A percentile compares a stretch with the other conserved stretches of the same genome.
phyloP scores from a whole-genome alignment of 108 stramenopile genomes.

The Conticribra guillardii region DNA sequence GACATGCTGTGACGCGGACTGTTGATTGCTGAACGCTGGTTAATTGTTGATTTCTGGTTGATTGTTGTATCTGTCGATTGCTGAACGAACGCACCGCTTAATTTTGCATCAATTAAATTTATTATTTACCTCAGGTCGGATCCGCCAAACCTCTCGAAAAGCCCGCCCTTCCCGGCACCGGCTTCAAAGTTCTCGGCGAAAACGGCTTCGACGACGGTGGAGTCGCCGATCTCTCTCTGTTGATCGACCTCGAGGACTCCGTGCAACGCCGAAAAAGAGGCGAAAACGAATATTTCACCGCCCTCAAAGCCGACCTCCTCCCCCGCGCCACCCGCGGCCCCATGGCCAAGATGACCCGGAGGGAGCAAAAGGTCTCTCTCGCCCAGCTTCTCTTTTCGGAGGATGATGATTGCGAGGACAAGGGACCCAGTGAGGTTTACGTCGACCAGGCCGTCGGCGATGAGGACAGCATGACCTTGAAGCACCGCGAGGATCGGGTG shows the following conservation, averaged over 20 bases:
- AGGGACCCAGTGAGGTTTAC: slow-evolving; percentile 87
- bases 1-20: too few species aligned
- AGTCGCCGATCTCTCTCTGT: slow-evolving; percentile 87
- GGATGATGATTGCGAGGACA: slow-evolving; percentile 82
- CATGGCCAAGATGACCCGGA: slow-evolving; percentile 72
- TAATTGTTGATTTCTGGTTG: too few species aligned
- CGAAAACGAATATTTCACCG: slow-evolving; percentile 80
- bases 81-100: too few species aligned
- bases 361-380: slow-evolving; percentile 88
- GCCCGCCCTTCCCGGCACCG: slow-evolving; percentile 78
- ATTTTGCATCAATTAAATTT: too few species aligned
- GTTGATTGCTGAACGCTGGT: too few species aligned
- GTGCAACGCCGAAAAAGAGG: slow-evolving; percentile 85
- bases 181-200: slow-evolving; percentile 82
- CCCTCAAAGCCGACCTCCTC: slow-evolving; percentile 81
- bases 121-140: slow-evolving; percentile 52
- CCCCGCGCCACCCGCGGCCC: slow-evolving; percentile 79
- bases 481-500: slow-evolving; percentile 68
- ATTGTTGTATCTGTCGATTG: too few species aligned
- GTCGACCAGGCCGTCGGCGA: slow-evolving; percentile 59
- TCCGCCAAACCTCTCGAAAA: slow-evolving; percentile 81
- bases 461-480: slow-evolving; percentile 68
- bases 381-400: slow-evolving; percentile 90
- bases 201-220: slow-evolving; percentile 91
- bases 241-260: slow-evolving; percentile 88